phyloP scores from a whole-genome alignment of 768 basidiomycete genomes.

The Heimioporus sp. region DNA sequence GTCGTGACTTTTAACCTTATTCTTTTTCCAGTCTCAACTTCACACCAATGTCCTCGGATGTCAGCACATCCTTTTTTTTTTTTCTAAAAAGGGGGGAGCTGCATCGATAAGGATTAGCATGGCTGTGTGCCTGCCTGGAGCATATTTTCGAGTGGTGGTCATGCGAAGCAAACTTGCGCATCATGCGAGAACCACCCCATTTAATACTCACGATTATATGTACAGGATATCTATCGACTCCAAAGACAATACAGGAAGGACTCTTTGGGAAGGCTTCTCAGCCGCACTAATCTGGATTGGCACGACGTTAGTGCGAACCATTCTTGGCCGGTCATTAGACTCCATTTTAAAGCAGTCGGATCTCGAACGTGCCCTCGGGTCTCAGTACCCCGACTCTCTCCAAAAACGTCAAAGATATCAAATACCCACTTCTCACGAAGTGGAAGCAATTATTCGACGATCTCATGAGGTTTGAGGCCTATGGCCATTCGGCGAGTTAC shows the following conservation, averaged over 20 bases:
- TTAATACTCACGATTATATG: slow-evolving; percentile 23
- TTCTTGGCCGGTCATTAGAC: slow-evolving; percentile 15
- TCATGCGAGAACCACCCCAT: slow-evolving; percentile 14
- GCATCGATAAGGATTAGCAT: slow-evolving; percentile 31
- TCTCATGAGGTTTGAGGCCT: slow-evolving; percentile 8
- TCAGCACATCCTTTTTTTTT: neutral
- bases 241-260: slow-evolving; percentile 3
- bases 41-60: slow-evolving; percentile 20
- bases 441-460: slow-evolving; percentile 12
- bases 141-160: slow-evolving; percentile 13
- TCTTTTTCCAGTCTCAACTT: slow-evolving; percentile 6
- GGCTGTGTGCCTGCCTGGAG: slow-evolving; percentile 7
- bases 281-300: slow-evolving; percentile 25
- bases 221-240: slow-evolving; percentile 8
- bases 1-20: slow-evolving; percentile 18
- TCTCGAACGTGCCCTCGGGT: slow-evolving; percentile 16
- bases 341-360: slow-evolving; percentile 17
- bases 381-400: slow-evolving; percentile 22
- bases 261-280: slow-evolving; percentile 18
- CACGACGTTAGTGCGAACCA: slow-evolving; percentile 19
- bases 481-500: slow-evolving; percentile 4
- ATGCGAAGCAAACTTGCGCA: slow-evolving; percentile 8
- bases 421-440: slow-evolving; percentile 14
- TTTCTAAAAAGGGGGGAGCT: slow-evolving; percentile 17
- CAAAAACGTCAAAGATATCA: slow-evolving; percentile 14